Evolutionary conservation across 495 filamentous ascomycete genomes (phyloP).

Genomic region (Corynascus novoguineensis): DNA sequence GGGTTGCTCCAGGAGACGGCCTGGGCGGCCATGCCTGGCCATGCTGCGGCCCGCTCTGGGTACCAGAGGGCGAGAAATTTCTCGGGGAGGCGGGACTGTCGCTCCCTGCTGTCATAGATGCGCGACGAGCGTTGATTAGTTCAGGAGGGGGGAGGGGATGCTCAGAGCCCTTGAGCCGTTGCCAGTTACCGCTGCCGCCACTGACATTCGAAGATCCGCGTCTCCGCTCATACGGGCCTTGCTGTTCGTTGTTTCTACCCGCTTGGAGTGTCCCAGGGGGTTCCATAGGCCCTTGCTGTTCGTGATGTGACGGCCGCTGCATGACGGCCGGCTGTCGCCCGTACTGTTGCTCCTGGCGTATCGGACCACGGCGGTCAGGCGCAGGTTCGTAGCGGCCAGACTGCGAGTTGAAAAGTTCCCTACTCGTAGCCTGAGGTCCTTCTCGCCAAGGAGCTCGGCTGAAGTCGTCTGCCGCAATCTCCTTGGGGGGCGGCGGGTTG

Average conservation of each 20-base stretch:
- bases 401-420: conserved; percentile 88
- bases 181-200: conserved; percentile 71
- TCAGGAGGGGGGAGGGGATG: conserved; percentile 42
- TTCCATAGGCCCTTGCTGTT: conserved; percentile 69
- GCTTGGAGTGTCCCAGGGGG: conserved; percentile 90
- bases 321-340: conserved; percentile 72
- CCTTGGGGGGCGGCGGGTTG: conserved; percentile 53
- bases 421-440: conserved; percentile 47
- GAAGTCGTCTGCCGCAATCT: conserved; percentile 93
- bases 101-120: conserved; percentile 41
- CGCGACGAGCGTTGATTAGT: conserved; percentile 37
- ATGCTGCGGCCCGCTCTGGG: conserved; percentile 28
- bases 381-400: conserved; percentile 93
- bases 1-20: conserved; percentile 43
- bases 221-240: conserved; percentile 68
- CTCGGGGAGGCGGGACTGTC: conserved; percentile 46
- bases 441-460: conserved; percentile 76
- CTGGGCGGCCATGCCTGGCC: conserved; percentile 46
- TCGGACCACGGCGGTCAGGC: conserved; percentile 64
- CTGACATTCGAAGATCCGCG: conserved; percentile 94
- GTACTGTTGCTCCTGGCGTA: conserved; percentile 46
- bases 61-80: conserved; percentile 38
- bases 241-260: conserved; percentile 61
- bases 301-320: conserved; percentile 55
- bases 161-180: conserved; percentile 44